Conservation (phyloP, 2,329 filamentous ascomycete genomes). For the Calonectria hongkongensis region DNA sequence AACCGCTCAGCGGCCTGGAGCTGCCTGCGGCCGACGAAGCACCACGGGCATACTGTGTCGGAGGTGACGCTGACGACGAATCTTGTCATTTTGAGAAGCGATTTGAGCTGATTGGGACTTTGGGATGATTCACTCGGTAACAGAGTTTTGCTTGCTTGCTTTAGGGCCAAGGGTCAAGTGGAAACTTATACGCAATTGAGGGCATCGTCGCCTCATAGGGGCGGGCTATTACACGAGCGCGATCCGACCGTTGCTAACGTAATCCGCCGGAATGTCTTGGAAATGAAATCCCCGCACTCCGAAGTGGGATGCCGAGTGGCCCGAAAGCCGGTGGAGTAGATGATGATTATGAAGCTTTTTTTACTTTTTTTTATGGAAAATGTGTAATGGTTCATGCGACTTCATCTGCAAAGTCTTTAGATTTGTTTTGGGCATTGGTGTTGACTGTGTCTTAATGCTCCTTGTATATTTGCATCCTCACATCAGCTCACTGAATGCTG, state of each 20-base stretch:
- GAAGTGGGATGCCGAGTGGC: conserved; percentile 32
- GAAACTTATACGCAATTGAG: conserved; percentile 18
- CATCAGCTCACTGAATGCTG: background rate
- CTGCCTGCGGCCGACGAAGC: conserved; percentile 69
- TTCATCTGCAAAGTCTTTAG: background rate
- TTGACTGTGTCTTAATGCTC: background rate
- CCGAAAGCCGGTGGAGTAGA: conserved; percentile 17
- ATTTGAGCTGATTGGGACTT: background rate
- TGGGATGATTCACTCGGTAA: background rate
- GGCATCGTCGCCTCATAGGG: conserved; percentile 18
- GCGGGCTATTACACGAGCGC: conserved; percentile 16
- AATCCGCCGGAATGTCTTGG: conserved; percentile 30
- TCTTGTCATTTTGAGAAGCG: conserved; percentile 72
- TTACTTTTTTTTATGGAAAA: background rate
- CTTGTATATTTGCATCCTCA: background rate
- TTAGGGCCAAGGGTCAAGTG: background rate
- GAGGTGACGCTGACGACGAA: conserved; percentile 68
- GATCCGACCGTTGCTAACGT: conserved; percentile 28
- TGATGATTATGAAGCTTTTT: background rate
- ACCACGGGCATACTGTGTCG: conserved; percentile 72
- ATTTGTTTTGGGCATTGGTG: background rate
- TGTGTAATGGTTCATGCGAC: background rate
- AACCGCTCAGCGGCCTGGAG: conserved; percentile 67
- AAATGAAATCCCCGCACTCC: conserved; percentile 26
- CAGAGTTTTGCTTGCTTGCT: background rate